Conservation (phyloP, 352 stramenopile species). For the Vaucheria bursata region DNA sequence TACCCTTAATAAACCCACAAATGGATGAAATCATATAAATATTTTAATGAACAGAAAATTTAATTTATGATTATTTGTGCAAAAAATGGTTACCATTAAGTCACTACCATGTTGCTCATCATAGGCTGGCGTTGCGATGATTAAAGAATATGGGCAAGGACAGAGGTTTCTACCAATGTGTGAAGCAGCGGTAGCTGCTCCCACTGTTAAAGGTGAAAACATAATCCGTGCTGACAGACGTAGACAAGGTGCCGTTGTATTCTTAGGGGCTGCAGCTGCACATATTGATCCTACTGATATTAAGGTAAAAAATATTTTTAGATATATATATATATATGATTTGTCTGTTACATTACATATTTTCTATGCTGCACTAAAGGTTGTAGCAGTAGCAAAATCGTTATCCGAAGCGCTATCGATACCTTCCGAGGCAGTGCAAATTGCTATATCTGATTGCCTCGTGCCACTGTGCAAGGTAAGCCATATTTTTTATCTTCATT, state of each 20-base stretch:
- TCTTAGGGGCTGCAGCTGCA: slow-evolving; percentile 43
- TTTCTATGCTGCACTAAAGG: neutral
- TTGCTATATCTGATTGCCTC: slow-evolving; percentile 76
- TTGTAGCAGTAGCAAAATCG: slow-evolving; percentile 11
- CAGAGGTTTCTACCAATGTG: slow-evolving; percentile 36
- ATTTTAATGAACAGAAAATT: too few species aligned
- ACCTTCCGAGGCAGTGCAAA: slow-evolving; percentile 81
- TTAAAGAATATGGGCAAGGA: slow-evolving; percentile 43
- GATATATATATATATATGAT: slow-evolving; percentile 45
- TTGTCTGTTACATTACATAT: too few species aligned
- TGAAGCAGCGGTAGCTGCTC: slow-evolving; percentile 43
- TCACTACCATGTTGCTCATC: too few species aligned
- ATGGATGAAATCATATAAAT: too few species aligned
- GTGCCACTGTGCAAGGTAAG: slow-evolving; percentile 64
- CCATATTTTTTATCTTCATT: slow-evolving; percentile 49
- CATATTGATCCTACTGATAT: slow-evolving; percentile 46
- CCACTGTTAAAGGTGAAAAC: slow-evolving; percentile 29
- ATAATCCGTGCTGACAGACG: slow-evolving; percentile 40
- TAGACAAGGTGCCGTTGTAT: slow-evolving; percentile 48
- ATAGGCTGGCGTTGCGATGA: slow-evolving; percentile 43
- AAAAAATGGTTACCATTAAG: too few species aligned
- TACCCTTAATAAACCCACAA: too few species aligned
- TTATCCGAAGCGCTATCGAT: slow-evolving; percentile 62
- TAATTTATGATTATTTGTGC: too few species aligned
- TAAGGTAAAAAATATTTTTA: too few species aligned